Conservation (phyloP, 2,329 filamentous ascomycete species). For the Aspergillus sp. region DNA sequence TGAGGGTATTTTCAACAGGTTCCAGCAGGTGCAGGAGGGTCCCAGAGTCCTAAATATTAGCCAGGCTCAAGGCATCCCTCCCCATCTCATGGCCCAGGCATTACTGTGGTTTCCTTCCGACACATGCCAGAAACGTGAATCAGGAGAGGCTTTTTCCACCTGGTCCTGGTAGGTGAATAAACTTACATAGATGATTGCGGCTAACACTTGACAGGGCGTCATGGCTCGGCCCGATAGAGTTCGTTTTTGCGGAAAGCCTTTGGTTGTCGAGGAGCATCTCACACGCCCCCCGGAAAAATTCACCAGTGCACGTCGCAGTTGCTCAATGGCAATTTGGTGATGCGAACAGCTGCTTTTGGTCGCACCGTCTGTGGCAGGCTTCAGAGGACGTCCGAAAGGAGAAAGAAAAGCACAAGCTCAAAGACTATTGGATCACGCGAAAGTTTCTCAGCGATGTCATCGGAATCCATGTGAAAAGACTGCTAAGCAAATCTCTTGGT, state of each 20-base stretch:
- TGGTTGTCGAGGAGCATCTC: not conserved
- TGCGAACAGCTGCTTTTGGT: not conserved
- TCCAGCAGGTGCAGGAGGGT: not conserved
- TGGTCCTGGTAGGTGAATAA: not conserved
- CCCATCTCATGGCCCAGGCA: not conserved
- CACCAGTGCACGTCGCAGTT: not conserved
- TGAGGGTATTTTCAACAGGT: not conserved
- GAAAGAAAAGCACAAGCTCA: not conserved
- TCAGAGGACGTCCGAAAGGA: not conserved
- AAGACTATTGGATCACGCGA: not conserved
- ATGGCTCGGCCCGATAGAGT: not conserved
- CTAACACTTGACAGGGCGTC: not conserved
- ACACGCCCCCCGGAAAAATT: not conserved
- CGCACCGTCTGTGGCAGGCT: not conserved
- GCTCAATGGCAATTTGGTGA: not conserved
- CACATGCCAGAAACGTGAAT: not conserved
- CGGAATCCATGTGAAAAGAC: not conserved
- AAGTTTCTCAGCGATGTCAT: not conserved
- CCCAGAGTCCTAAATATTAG: not conserved
- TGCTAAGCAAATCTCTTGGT: not conserved
- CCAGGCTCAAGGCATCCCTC: not conserved
- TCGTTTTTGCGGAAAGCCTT: not conserved
- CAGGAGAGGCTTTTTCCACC: not conserved
- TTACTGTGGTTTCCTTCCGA: not conserved
- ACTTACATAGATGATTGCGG: not conserved